Evolutionary conservation across 2,329 filamentous ascomycete genomes (phyloP), one percentile per base, ranked within the genome.

Genomic region (Claviceps fusiformis): DNA sequence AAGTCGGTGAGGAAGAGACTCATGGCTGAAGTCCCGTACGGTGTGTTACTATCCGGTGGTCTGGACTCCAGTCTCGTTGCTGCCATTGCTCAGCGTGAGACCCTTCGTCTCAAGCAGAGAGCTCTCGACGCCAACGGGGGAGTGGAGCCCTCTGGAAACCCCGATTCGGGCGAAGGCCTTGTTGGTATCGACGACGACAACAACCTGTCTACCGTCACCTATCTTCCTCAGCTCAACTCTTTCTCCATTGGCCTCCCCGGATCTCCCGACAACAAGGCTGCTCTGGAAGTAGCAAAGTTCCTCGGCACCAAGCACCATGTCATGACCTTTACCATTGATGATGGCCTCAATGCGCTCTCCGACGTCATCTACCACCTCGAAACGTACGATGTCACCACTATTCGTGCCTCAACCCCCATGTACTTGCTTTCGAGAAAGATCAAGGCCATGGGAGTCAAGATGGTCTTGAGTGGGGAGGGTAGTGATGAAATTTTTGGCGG

Each of bases 391-490:
- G 93, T 98, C 31, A 98, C 93, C 54, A 98, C 93, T 3, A 97
- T 98, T 68, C 90, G 93, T 68, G 93, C 93, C 55, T 97, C 92
- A 11, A 98, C 93, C 11, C 93, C 93, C 61, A 98, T 98, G 93
- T 98, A 96, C 75, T 77, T 98, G 60, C 81, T 98, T 50, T 93
- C 89, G 59, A 85, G 95, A 70, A 98, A 98, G 79, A 98, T 98
- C 79, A 98, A 98, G 80, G 93, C 91, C 41, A 92, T 96, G 85
- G 93, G 93, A 60, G 88, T 98, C 68, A 98, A 98, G 82, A 98
- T 98, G 93, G 93, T 98, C 56, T 80, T 98, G 59, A 95, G 87
- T 65, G 93, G 93, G 59, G 93, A 98, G 74, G 93, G 93, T 52
- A 93, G 87, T 66, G 93, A 98, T 71, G 93, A 98, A 75, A 96